Conservation (phyloP, 768 basidiomycete species). For the Rhizopogon vinicolor region DNA sequence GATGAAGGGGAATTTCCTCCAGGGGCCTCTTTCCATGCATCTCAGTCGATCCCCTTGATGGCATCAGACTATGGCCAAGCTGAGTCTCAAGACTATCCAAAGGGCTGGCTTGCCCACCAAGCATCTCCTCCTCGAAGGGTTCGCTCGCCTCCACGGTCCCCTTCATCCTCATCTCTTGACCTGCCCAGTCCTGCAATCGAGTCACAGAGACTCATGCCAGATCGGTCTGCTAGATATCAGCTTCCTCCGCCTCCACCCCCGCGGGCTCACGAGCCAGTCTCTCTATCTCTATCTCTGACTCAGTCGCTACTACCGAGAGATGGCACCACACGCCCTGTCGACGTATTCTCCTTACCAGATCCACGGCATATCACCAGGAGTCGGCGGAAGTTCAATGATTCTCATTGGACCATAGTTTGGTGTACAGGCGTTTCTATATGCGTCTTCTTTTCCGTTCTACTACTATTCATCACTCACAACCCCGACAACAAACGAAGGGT, state of each 20-base stretch:
- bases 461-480: slow-evolving; percentile 54
- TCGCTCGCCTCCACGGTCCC: slow-evolving; percentile 39
- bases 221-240: slow-evolving; percentile 32
- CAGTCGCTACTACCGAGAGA: slow-evolving; percentile 77
- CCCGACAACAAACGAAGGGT: slow-evolving; percentile 24
- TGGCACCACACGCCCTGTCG: slow-evolving; percentile 55
- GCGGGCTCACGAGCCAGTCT: slow-evolving; percentile 41
- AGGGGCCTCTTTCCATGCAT: slow-evolving; percentile 30
- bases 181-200: slow-evolving; percentile 9
- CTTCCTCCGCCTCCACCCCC: slow-evolving; percentile 37
- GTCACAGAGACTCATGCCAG: slow-evolving; percentile 4
- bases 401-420: slow-evolving; percentile 67
- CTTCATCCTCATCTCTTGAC: slow-evolving; percentile 27
- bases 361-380: slow-evolving; percentile 60
- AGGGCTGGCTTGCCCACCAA: slow-evolving; percentile 72
- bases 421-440: slow-evolving; percentile 54
- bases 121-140: slow-evolving; percentile 51
- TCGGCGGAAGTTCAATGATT: slow-evolving; percentile 72
- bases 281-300: slow-evolving; percentile 56
- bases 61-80: slow-evolving; percentile 27
- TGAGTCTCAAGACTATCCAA: slow-evolving; percentile 38
- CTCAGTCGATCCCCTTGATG: slow-evolving; percentile 34
- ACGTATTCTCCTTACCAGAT: slow-evolving; percentile 76
- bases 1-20: slow-evolving; percentile 58
- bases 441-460: slow-evolving; percentile 57